These are phyloP conservation scores for Teratosphaeriaceae sp. DNA, from an alignment of 2,329 filamentous ascomycete genomes.

Conservation along the genomic window DNA sequence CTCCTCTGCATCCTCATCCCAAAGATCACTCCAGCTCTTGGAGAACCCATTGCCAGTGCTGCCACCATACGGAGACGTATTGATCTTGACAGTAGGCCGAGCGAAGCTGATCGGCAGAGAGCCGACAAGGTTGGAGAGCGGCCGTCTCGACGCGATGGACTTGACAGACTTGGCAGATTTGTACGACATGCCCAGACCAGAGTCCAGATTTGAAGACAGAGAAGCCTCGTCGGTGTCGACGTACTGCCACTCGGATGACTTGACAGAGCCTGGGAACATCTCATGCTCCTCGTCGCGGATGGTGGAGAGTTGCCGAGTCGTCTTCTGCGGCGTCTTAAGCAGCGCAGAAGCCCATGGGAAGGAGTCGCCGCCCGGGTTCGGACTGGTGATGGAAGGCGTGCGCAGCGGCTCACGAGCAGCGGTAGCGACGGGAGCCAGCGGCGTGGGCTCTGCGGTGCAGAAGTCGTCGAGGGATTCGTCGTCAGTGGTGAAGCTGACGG, in stretches of 20 bases:
- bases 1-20: constrained; percentile 83
- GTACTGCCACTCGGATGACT: constrained; percentile 62
- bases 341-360: constrained; percentile 96
- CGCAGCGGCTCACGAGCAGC: constrained; percentile 92
- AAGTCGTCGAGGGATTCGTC: constrained; percentile 92
- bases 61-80: constrained; percentile 28
- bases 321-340: constrained; percentile 64
- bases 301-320: constrained; percentile 75
- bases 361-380: constrained; percentile 64
- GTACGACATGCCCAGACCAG: constrained; percentile 73
- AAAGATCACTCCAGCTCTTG: constrained; percentile 99
- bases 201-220: constrained; percentile 76
- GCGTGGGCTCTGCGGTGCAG: constrained; percentile 68
- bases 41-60: constrained; percentile 55
- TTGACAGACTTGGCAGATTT: constrained; percentile 51
- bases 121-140: constrained; percentile 66
- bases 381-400: constrained; percentile 89
- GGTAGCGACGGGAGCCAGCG: constrained; percentile 62
- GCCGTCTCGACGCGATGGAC: constrained; percentile 46
- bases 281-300: constrained; percentile 81
- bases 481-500: constrained; percentile 86
- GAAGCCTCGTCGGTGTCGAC: constrained; percentile 71
- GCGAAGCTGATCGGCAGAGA: constrained; percentile 58
- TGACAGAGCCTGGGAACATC: constrained; percentile 72
- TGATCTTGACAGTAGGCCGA: constrained; percentile 60